Percentiles rank a stretch among this genome's conserved stretches.
phyloP scores from a whole-genome alignment of 78 protist genomes.

The Dictyostelium capitatum region DNA sequence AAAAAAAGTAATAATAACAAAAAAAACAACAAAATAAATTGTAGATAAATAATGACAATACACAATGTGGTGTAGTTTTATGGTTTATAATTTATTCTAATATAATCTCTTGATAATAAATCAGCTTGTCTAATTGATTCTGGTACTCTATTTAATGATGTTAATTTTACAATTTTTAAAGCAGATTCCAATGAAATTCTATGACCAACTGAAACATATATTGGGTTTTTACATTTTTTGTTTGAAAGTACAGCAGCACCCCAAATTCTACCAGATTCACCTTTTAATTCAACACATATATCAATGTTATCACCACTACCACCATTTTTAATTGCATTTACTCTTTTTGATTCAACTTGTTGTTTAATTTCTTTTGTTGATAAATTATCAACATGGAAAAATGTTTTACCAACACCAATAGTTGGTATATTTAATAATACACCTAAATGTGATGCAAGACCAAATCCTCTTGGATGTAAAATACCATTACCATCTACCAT shows the following conservation, averaged over 20 bases:
- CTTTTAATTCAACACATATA: neutral
- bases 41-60: too few relatives aligned
- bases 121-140: constrained; percentile 83
- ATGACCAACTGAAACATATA: constrained; percentile 78
- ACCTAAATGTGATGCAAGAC: constrained; percentile 85
- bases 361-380: constrained; percentile 34
- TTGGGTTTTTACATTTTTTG: constrained; percentile 45
- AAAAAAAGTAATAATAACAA: neutral
- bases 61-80: too few relatives aligned
- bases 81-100: constrained; percentile 49
- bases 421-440: constrained; percentile 73
- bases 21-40: neutral
- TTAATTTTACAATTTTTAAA: constrained; percentile 12
- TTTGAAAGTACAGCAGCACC: constrained; percentile 35
- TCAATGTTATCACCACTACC: neutral
- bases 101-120: constrained; percentile 64
- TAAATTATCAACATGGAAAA: constrained; percentile 71
- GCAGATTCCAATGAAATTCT: constrained; percentile 38
- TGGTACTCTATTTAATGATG: constrained; percentile 39
- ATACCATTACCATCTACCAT: constrained; percentile 86
- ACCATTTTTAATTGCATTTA: neutral
- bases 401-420: constrained; percentile 84
- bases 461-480: constrained; percentile 80
- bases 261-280: constrained; percentile 59
- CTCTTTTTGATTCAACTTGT: neutral